A percentile compares a stretch with the other conserved stretches of the same genome.
Conservation (phyloP, 495 filamentous ascomycete species). For the Saxophila tyrrhenica region DNA sequence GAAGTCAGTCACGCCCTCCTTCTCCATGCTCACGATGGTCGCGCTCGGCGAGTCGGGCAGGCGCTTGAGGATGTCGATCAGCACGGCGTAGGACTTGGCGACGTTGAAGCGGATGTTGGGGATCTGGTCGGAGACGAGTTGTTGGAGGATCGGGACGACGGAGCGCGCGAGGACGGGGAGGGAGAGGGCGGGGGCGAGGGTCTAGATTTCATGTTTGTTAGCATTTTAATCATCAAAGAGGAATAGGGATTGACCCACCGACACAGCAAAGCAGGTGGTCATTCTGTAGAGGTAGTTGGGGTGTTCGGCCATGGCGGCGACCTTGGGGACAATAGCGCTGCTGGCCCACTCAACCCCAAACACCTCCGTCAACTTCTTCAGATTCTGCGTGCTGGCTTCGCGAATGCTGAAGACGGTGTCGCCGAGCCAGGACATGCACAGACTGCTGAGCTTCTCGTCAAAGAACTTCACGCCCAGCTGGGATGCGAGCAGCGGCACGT, state of each 20-base stretch:
- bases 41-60: constrained; percentile 63
- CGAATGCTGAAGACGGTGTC: constrained; percentile 98
- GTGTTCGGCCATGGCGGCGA: constrained; percentile 94
- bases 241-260: constrained; percentile 47
- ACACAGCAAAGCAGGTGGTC: constrained; percentile 97
- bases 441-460: constrained; percentile 84
- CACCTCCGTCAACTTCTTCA: constrained; percentile 96
- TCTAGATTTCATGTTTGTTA: constrained; percentile 45
- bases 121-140: constrained; percentile 84
- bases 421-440: constrained; percentile 99
- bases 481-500: constrained; percentile 90
- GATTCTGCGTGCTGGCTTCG: constrained; percentile 90
- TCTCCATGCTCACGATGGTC: constrained; percentile 73
- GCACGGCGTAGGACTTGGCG: constrained; percentile 84
- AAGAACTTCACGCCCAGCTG: constrained; percentile 97
- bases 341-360: constrained; percentile 98
- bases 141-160: constrained; percentile 90
- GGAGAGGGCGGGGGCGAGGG: constrained; percentile 82
- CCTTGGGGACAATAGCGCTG: constrained; percentile 93
- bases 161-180: constrained; percentile 83
- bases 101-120: constrained; percentile 99
- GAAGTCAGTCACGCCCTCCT: constrained; percentile 44
- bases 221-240: neutral
- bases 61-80: constrained; percentile 80
- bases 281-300: constrained; percentile 98